phyloP scores from a whole-genome alignment of 495 filamentous ascomycete species.

The Letharia columbiana region DNA sequence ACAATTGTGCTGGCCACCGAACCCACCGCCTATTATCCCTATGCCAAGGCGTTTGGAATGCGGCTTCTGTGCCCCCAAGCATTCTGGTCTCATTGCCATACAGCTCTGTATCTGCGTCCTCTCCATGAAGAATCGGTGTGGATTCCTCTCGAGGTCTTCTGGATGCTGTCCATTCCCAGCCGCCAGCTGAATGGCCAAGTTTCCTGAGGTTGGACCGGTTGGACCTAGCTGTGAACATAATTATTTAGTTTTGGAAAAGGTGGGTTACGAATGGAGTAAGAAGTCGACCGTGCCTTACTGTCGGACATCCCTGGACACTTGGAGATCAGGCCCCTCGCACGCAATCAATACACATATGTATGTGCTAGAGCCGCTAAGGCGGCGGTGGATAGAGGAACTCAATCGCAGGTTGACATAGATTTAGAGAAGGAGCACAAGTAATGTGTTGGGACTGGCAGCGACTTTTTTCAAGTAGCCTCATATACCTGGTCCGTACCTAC shows the following conservation, averaged over 20 bases:
- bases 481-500: too few relatives aligned
- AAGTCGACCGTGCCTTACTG: neutral
- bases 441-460: too few relatives aligned
- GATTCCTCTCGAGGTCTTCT: neutral
- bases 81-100: neutral
- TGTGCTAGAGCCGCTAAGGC: too few relatives aligned
- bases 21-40: conserved; percentile 3
- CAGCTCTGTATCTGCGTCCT: neutral
- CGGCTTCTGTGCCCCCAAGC: neutral
- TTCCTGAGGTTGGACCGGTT: neutral
- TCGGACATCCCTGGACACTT: neutral
- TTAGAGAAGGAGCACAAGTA: too few relatives aligned
- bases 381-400: too few relatives aligned
- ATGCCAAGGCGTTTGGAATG: neutral
- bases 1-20: neutral
- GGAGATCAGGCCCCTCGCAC: too few relatives aligned
- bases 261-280: neutral
- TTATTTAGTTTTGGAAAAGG: neutral
- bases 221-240: neutral
- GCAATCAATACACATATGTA: too few relatives aligned
- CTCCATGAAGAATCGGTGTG: neutral
- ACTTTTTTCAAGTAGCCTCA: too few relatives aligned
- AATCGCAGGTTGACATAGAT: too few relatives aligned
- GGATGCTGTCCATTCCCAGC: neutral
- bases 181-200: neutral